Conservation (phyloP, 768 basidiomycete species). For the Rhodotorula sphaerocarpa region DNA sequence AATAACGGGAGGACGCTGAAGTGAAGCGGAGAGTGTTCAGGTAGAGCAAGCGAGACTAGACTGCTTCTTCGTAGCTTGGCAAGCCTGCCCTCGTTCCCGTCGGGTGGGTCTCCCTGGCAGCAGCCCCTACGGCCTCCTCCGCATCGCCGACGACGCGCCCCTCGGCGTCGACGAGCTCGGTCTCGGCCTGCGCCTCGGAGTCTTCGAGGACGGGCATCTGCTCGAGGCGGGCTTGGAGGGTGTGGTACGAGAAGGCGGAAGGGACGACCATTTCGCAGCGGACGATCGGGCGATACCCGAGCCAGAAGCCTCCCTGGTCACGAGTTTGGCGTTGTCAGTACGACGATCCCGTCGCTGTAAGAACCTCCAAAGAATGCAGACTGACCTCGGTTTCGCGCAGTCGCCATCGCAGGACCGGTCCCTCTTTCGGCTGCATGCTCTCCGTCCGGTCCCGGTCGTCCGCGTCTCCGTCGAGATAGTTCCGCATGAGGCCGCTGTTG, state of each 20-base stretch:
- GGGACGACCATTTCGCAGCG: slow-evolving; percentile 28
- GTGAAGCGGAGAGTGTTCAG: too few relatives aligned
- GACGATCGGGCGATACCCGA: slow-evolving; percentile 27
- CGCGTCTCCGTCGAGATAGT: slow-evolving; percentile 31
- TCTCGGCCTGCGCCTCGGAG: too few relatives aligned
- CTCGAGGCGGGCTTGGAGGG: too few relatives aligned
- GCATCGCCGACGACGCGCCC: too few relatives aligned
- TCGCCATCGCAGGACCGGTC: slow-evolving; percentile 26
- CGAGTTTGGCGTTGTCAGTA: neutral
- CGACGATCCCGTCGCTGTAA: neutral
- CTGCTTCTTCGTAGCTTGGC: too few relatives aligned
- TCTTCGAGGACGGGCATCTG: slow-evolving; percentile 12
- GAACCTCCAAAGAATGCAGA: neutral
- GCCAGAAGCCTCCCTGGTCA: slow-evolving; percentile 27
- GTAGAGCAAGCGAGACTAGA: too few relatives aligned
- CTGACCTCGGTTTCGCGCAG: slow-evolving; percentile 30
- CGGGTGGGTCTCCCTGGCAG: too few relatives aligned
- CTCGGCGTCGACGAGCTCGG: too few relatives aligned
- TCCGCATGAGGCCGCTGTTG: slow-evolving; percentile 21
- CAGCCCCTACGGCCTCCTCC: too few relatives aligned
- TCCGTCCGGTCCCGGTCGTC: neutral
- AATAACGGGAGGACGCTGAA: too few relatives aligned
- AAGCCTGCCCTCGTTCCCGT: too few relatives aligned
- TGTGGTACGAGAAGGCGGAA: neutral
- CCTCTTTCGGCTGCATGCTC: slow-evolving; percentile 4